Evolutionary conservation across 2,329 filamentous ascomycete species (phyloP), one percentile per base, ranked within the genome.

Genomic region (Cucurbitaria berberidis): DNA sequence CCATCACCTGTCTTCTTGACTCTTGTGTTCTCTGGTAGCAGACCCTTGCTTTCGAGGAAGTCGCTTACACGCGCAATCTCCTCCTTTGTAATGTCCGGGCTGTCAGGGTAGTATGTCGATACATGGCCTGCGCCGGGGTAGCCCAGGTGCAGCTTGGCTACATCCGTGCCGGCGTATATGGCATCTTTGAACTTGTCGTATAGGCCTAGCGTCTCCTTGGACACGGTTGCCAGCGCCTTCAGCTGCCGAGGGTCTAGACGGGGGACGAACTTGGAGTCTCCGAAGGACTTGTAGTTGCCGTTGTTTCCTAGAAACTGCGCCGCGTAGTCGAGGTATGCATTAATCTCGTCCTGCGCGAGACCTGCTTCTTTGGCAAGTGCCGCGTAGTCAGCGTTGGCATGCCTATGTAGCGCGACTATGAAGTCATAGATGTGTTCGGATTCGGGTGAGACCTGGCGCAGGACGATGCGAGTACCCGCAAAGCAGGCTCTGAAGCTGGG

Each of bases 391-490:
- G 82, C 82, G 43, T 77, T 71, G 64, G 74, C 76, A 45, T 72
- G 65, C 55, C 77, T 76, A 66, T 83, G 78, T 9, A 84, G 68
- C 8, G 77, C 73, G 48, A 84, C 67, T 39, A 84, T 82, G 66
- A 84, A 80, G 65, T 84, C 82, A 60, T 82, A 83, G 49, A 84
- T 82, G 34, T 66, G 63, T 58, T 81, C 80, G 3, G 79, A 78
- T 62, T 84, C 82, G 26, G 77, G 74, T 3, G 80, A 82, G 24
- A 81, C 74, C 65, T 84, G 82, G 35, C 81, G 79, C 24, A 84
- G 74, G 42, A 83, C 79, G 45, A 84, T 77, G 40, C 82, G 74
- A 3, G 79, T 79, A 6, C 82, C 82, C 30, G 79, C 74, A 42
- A 79, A 77, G 46, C 77, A 78, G 22, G 79, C 80, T 51, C 77